Percentiles rank a stretch among this genome's conserved stretches.
These are phyloP conservation scores for Plasmopara muralis DNA, from an alignment of 352 stramenopile species.

Conservation along the genomic window DNA sequence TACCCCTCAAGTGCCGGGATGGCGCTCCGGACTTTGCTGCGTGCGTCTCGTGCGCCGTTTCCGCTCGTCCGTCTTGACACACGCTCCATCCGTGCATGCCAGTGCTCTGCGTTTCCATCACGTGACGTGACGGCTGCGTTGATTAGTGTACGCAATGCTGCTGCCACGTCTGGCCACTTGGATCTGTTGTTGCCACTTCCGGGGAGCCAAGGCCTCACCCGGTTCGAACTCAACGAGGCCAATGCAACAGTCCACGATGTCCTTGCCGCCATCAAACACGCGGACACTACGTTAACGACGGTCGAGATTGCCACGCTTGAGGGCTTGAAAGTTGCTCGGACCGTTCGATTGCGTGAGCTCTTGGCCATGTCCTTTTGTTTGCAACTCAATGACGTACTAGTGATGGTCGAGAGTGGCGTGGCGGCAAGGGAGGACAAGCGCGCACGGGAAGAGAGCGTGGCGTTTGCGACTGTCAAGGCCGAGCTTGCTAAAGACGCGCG, in stretches of 20 bases:
- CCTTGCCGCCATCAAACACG: constrained; percentile 42
- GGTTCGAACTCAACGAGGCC: constrained; percentile 34
- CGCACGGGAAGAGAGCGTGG: constrained; percentile 36
- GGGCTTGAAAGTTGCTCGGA: constrained; percentile 61
- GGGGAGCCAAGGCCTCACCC: constrained; percentile 42
- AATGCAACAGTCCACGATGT: constrained; percentile 41
- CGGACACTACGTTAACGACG: constrained; percentile 49
- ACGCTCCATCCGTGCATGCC: constrained; percentile 15
- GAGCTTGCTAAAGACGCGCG: constrained; percentile 53
- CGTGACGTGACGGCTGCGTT: constrained; percentile 17
- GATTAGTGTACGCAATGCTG: constrained; percentile 44
- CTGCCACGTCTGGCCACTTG: constrained; percentile 32
- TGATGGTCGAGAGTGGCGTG: constrained; percentile 45
- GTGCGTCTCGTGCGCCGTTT: constrained; percentile 5
- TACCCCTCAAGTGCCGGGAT: neutral
- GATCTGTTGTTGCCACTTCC: constrained; percentile 58
- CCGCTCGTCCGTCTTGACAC: constrained; percentile 3
- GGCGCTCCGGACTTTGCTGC: neutral
- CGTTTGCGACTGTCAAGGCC: constrained; percentile 61
- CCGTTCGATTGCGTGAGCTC: constrained; percentile 51
- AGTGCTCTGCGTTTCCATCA: constrained; percentile 5
- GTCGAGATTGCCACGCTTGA: constrained; percentile 64
- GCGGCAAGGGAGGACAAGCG: constrained; percentile 23
- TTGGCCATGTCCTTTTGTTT: constrained; percentile 63
- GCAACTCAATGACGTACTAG: constrained; percentile 58